Percentiles rank a stretch among this genome's conserved stretches.
phyloP scores from a whole-genome alignment of 208 protist species.

The Trypanosoma congolense region DNA sequence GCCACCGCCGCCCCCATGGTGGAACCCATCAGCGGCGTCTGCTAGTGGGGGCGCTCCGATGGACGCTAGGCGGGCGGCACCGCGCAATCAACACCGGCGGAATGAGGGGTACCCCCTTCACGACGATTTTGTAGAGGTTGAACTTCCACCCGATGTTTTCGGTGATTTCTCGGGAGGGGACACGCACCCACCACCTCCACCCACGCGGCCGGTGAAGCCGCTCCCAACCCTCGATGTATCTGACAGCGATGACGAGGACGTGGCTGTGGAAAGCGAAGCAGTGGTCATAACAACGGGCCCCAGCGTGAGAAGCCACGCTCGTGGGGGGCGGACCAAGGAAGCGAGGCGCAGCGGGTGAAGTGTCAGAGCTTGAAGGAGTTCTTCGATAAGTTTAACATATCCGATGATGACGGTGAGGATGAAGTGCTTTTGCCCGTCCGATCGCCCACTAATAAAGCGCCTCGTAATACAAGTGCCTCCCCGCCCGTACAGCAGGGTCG shows the following conservation, averaged over 20 bases:
- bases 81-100: not conserved
- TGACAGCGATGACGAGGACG: constrained; percentile 5
- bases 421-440: not conserved
- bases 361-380: constrained; percentile 14
- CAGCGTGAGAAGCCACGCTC: not conserved
- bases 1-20: constrained; percentile 14
- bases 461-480: not conserved
- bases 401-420: constrained; percentile 20
- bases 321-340: not conserved
- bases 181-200: not conserved
- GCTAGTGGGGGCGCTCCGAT: constrained; percentile 1
- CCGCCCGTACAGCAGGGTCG: constrained; percentile 1
- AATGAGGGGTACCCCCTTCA: not conserved
- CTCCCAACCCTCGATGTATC: constrained; percentile 17
- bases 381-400: constrained; percentile 23
- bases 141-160: constrained; percentile 31
- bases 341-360: constrained; percentile 1
- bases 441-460: not conserved
- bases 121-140: constrained; percentile 21
- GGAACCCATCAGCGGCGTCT: constrained; percentile 12
- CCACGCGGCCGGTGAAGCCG: constrained; percentile 1
- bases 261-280: not conserved
- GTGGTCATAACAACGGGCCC: not conserved
- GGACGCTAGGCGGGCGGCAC: not conserved
- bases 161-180: constrained; percentile 3